Evolutionary conservation across 2,329 filamentous ascomycete genomes (phyloP).

Genomic region (Chalaropsis ovoidea): DNA sequence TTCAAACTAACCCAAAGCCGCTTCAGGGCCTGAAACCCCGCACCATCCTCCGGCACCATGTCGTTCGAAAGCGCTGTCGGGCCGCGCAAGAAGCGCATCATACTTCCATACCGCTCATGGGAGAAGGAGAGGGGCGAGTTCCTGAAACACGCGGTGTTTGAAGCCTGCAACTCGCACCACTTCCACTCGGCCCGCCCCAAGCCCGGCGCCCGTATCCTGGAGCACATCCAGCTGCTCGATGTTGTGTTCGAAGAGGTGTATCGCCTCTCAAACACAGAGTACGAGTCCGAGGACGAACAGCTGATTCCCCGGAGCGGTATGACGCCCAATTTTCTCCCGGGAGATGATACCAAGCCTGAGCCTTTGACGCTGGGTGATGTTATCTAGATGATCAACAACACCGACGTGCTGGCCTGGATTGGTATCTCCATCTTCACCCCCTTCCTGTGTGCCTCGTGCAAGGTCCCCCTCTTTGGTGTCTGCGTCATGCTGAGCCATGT

Average conservation of each 20-base stretch:
- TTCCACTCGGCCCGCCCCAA: neutral
- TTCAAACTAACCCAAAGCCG: neutral
- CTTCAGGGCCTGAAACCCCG: neutral
- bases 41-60: neutral
- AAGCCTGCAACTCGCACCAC: neutral
- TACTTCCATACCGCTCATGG: neutral
- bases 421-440: neutral
- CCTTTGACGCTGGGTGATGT: neutral
- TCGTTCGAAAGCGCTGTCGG: neutral
- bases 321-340: neutral
- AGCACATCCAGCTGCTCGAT: neutral
- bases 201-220: neutral
- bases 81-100: neutral
- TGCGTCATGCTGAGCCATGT: neutral
- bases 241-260: neutral
- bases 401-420: neutral
- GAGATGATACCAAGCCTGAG: neutral
- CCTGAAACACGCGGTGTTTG: neutral
- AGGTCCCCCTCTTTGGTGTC: neutral
- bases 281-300: neutral
- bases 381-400: neutral
- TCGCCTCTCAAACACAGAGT: neutral
- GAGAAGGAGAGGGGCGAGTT: neutral
- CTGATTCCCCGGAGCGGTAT: neutral
- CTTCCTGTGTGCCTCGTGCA: neutral